Conservation (phyloP, 2,329 filamentous ascomycete species). For the Colletotrichum echinochloae region DNA sequence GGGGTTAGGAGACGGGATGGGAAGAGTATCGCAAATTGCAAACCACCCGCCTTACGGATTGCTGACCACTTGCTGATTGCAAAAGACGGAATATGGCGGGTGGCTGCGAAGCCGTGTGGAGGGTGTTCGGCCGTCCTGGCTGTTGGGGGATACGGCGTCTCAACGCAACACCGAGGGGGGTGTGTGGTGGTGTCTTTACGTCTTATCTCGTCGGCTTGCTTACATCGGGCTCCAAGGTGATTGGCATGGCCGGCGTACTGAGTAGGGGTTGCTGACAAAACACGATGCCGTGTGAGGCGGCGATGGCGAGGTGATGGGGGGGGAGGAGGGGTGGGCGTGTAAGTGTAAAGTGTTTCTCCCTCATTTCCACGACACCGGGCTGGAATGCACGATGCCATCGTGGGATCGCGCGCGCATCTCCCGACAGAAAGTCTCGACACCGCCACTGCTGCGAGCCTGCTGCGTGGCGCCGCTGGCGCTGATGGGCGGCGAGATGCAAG, state of each 20-base stretch:
- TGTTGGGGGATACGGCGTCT: constrained; percentile 1
- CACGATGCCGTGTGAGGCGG: constrained; percentile 14
- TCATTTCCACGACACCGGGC: neutral
- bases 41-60: constrained; percentile 10
- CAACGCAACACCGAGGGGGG: constrained; percentile 16
- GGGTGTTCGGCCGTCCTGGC: neutral
- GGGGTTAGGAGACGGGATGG: neutral
- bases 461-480: neutral
- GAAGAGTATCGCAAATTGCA: constrained; percentile 22
- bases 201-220: constrained; percentile 8
- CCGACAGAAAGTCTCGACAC: constrained; percentile 10
- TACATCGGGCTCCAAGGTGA: constrained; percentile 17
- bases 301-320: neutral
- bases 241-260: constrained; percentile 10
- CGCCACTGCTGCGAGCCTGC: neutral
- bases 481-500: constrained; percentile 13
- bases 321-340: neutral
- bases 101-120: neutral
- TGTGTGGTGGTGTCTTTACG: constrained; percentile 14
- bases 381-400: constrained; percentile 13
- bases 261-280: constrained; percentile 3
- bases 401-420: constrained; percentile 6
- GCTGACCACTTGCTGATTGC: neutral
- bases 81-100: neutral
- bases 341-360: neutral